A percentile compares a stretch with the other conserved stretches of the same genome.
Conservation (phyloP, 352 stramenopile genomes). For the Bremia lactucae region DNA sequence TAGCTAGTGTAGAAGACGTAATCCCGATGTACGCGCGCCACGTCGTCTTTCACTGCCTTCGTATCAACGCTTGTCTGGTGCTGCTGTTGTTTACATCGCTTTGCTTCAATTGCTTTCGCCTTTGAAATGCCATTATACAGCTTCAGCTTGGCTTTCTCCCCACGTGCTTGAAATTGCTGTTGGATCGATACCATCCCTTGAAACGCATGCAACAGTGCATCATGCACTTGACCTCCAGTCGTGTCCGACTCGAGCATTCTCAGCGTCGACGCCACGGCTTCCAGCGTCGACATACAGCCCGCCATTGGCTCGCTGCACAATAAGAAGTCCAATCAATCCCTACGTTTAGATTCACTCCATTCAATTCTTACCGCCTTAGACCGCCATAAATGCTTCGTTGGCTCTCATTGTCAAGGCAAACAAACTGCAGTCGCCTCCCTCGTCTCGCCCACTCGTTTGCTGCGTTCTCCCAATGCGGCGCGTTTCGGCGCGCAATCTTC, state of each 20-base stretch:
- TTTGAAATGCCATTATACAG: constrained; percentile 35
- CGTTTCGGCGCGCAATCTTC: constrained; percentile 52
- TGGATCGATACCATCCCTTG: constrained; percentile 50
- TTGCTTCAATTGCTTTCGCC: constrained; percentile 20
- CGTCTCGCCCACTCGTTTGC: constrained; percentile 13
- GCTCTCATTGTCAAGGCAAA: constrained; percentile 26
- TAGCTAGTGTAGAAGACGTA: constrained; percentile 55
- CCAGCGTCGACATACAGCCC: constrained; percentile 63
- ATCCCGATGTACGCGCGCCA: constrained; percentile 12
- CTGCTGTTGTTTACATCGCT: constrained; percentile 2
- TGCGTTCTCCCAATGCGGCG: constrained; percentile 26
- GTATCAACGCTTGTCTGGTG: neutral
- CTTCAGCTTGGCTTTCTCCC: constrained; percentile 20
- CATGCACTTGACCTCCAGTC: constrained; percentile 5
- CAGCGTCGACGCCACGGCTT: constrained; percentile 49
- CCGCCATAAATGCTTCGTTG: constrained; percentile 52
- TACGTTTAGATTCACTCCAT: too few relatives aligned
- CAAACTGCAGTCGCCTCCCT: constrained; percentile 30
- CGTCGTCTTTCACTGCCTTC: too few relatives aligned
- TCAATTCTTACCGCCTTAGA: constrained; percentile 31
- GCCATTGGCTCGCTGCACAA: constrained; percentile 52
- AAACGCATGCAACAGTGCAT: constrained; percentile 37
- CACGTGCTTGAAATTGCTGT: constrained; percentile 26
- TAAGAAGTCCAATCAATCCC: neutral
- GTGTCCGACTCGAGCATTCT: constrained; percentile 26